These are phyloP conservation scores for Talaromyces stipitatus DNA, from an alignment of 495 filamentous ascomycete genomes.

Conservation along the genomic window DNA sequence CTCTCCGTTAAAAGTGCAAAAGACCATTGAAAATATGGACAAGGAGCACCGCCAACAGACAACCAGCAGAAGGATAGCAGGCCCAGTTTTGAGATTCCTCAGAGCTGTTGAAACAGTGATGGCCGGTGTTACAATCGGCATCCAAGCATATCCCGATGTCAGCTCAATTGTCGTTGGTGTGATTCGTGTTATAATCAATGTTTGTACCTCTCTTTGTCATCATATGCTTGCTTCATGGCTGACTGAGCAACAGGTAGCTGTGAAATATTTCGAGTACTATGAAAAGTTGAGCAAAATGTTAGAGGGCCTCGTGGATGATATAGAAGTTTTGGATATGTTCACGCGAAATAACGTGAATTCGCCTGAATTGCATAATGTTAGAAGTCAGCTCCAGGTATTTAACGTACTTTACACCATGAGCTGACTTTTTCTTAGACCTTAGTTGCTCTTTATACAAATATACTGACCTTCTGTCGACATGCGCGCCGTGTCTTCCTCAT, in stretches of 20 bases:
- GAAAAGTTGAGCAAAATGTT: slow-evolving; percentile 1
- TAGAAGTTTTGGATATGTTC: not conserved
- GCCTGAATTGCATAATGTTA: not conserved
- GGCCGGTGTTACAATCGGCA: slow-evolving; percentile 6
- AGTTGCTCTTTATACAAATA: slow-evolving; percentile 4
- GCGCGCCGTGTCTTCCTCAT: not conserved
- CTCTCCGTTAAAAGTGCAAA: slow-evolving; percentile 2
- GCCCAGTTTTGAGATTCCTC: not conserved
- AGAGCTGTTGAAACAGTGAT: slow-evolving; percentile 4
- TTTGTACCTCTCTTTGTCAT: not conserved
- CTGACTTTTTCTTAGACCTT: slow-evolving; percentile 2
- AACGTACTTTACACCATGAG: not conserved
- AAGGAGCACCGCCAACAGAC: not conserved
- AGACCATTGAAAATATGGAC: not conserved
- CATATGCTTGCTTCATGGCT: not conserved
- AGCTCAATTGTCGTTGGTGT: slow-evolving; percentile 3
- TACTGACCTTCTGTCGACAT: slow-evolving; percentile 6
- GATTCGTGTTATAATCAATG: slow-evolving; percentile 3
- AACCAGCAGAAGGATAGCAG: not conserved
- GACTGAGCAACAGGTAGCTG: not conserved
- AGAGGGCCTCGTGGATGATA: slow-evolving; percentile 4
- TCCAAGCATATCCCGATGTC: slow-evolving; percentile 6
- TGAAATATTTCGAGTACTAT: slow-evolving; percentile 6
- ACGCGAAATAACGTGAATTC: not conserved
- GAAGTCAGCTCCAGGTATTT: not conserved